Evolutionary conservation across 768 basidiomycete species (phyloP), one percentile per base, ranked within the genome.

Genomic region (Suillus plorans): DNA sequence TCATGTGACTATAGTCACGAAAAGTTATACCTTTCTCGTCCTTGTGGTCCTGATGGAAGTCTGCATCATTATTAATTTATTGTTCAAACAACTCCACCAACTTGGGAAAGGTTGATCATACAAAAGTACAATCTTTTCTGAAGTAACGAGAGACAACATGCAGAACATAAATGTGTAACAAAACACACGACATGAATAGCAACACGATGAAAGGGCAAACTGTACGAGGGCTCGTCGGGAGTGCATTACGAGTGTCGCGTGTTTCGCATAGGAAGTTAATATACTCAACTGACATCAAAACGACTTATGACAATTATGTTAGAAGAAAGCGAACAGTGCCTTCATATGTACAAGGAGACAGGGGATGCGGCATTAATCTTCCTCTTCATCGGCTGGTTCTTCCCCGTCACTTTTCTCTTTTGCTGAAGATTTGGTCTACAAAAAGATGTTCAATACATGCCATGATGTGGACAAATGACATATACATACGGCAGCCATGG

Each of bases 331-430:
- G 67, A 57, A 64, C 25, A 61, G 18, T 16, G 66, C 67, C 65
- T 69, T 73, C 44, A 69, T 68, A 66, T 68, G 67, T 67, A 62
- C 53, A 65, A 58, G 57, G 44, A 59, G 44, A 59, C 49, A 55
- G 25, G 42, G 36, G 63, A 45, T 61, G 47, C 12, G 50, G 64
- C 71, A 47, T 76, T 72, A 78, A 12, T 83, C 80, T 1, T 83
- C 82, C 50, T 83, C 82, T n/a, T 82, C 82, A 41, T 76, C 74
- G 18, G 12, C 67, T 45, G 9, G 65, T 8, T 71, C 75, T 25
- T 81, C 81, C 36, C 72, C 81, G 14, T 79, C 80, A 57, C 74
- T 73, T 63, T 69, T 74, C 37, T 76, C 78, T 55, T 79, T 79
- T 50, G 76, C 76, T 41, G 57, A 39, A 57, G 68, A 69, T 66